phyloP scores from a whole-genome alignment of 2,329 filamentous ascomycete species.

The Periconia macrospinosa region DNA sequence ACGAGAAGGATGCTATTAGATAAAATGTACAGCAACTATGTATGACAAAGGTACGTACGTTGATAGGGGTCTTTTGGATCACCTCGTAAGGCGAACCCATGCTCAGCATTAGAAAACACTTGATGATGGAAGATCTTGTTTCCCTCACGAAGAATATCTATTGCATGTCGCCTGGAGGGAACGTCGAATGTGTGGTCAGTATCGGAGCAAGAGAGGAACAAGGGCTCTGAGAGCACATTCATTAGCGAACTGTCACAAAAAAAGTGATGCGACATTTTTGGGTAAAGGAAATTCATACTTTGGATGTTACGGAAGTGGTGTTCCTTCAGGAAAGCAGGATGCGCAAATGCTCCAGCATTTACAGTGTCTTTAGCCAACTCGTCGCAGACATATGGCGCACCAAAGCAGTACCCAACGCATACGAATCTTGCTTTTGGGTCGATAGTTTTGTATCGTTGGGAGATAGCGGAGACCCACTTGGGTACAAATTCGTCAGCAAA shows the following conservation, averaged over 20 bases:
- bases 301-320: slow-evolving; percentile 47
- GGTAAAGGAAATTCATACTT: slow-evolving; percentile 18
- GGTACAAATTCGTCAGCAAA: slow-evolving; percentile 51
- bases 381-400: slow-evolving; percentile 50
- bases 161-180: slow-evolving; percentile 43
- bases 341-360: slow-evolving; percentile 53
- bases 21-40: neutral
- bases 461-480: slow-evolving; percentile 48
- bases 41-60: no score
- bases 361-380: slow-evolving; percentile 43
- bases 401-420: slow-evolving; percentile 47
- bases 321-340: slow-evolving; percentile 55
- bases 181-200: slow-evolving; percentile 49
- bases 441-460: slow-evolving; percentile 36
- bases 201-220: slow-evolving; percentile 52
- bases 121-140: slow-evolving; percentile 41
- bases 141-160: slow-evolving; percentile 47
- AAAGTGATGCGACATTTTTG: no score
- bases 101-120: slow-evolving; percentile 36
- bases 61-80: slow-evolving; percentile 50
- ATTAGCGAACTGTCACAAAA: no score
- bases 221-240: slow-evolving; percentile 22
- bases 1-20: no score
- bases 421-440: slow-evolving; percentile 38
- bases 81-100: slow-evolving; percentile 41